Evolutionary conservation across 2,329 filamentous ascomycete species (phyloP).

Genomic region (Chrysoporthe cubensis): DNA sequence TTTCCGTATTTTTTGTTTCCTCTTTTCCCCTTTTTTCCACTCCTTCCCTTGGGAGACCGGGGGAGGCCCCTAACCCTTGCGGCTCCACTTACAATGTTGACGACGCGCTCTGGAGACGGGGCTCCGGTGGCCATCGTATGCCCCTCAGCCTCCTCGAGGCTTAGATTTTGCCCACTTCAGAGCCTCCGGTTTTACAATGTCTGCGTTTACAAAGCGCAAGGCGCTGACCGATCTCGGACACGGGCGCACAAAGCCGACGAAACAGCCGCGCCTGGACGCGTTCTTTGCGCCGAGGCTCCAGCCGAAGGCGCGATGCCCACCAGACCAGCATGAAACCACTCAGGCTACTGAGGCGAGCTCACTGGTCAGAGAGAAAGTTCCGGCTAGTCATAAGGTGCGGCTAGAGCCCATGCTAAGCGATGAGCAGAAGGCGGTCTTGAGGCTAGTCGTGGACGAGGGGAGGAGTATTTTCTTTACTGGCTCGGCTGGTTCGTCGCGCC

Average conservation of each 20-base stretch:
- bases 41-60: neutral
- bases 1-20: neutral
- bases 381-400: neutral
- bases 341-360: neutral
- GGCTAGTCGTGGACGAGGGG: constrained; percentile 65
- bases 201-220: constrained; percentile 4
- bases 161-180: neutral
- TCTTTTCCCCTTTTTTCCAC: neutral
- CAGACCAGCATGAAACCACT: neutral
- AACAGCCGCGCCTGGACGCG: constrained; percentile 18
- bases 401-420: constrained; percentile 56
- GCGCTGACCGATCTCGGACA: neutral
- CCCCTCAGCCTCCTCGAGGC: neutral
- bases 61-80: constrained; percentile 6
- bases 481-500: constrained; percentile 48
- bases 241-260: neutral
- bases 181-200: neutral
- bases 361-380: neutral
- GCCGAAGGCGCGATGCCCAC: neutral
- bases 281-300: constrained; percentile 5
- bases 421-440: constrained; percentile 69
- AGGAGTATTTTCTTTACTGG: constrained; percentile 81
- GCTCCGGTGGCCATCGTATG: neutral
- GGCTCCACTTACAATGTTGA: constrained; percentile 8
- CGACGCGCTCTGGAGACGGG: neutral